Evolutionary conservation across 2,329 filamentous ascomycete species (phyloP).

Genomic region (Fusarium dimerum): DNA sequence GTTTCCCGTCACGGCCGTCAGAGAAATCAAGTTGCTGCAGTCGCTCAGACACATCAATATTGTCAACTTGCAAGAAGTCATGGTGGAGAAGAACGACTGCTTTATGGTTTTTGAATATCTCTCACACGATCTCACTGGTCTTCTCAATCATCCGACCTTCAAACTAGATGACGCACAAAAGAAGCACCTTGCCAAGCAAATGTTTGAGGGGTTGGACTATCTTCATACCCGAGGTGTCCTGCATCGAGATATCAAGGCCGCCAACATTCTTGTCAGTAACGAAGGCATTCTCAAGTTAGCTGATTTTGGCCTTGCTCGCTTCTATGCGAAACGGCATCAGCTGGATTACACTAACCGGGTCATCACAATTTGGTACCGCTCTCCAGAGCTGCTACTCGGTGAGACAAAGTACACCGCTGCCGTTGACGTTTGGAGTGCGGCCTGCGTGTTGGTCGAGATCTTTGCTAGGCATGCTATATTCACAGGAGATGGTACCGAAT

Average conservation of each 20-base stretch:
- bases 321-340: conserved; percentile 89
- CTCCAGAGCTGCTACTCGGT: conserved; percentile 85
- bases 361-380: conserved; percentile 87
- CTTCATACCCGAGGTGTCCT: conserved; percentile 90
- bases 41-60: conserved; percentile 81
- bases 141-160: conserved; percentile 93
- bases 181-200: conserved; percentile 88
- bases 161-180: conserved; percentile 81
- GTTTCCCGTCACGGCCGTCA: conserved; percentile 86
- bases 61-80: conserved; percentile 83
- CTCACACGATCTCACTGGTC: conserved; percentile 90
- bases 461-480: conserved; percentile 94
- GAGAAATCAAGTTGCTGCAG: conserved; percentile 90
- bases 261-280: conserved; percentile 93
- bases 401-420: conserved; percentile 89
- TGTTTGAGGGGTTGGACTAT: conserved; percentile 93
- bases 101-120: conserved; percentile 99
- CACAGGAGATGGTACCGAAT: conserved; percentile 91
- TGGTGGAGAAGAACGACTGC: conserved; percentile 98
- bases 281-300: conserved; percentile 88
- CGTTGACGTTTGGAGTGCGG: conserved; percentile 95
- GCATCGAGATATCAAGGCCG: conserved; percentile 97
- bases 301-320: conserved; percentile 93
- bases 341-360: conserved; percentile 98
- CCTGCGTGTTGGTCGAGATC: conserved; percentile 95